Conservation (phyloP, 345 rosid species). For the Gossypium arboreum region DNA sequence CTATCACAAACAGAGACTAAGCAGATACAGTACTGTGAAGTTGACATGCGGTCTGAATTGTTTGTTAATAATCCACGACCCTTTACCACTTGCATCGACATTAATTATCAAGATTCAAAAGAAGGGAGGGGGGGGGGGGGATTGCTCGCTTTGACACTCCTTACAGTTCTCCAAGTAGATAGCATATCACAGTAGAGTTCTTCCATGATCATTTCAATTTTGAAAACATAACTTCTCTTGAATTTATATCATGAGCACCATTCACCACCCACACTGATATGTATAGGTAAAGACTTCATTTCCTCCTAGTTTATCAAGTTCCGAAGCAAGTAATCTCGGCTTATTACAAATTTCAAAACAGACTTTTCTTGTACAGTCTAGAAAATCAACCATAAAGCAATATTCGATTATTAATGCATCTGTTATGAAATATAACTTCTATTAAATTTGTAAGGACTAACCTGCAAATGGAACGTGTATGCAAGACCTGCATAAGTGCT, state of each 20-base stretch:
- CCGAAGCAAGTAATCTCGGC: constrained; percentile 2
- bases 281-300: background rate
- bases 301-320: background rate
- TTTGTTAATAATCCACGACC: background rate
- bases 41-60: background rate
- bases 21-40: background rate
- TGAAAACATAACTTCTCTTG: background rate
- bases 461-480: constrained; percentile 94
- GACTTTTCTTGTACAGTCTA: background rate
- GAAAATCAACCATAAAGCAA: background rate
- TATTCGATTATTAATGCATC: background rate
- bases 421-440: background rate
- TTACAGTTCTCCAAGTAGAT: background rate
- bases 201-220: background rate
- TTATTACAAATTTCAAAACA: constrained; percentile 4
- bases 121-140: background rate
- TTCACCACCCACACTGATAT: background rate
- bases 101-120: background rate
- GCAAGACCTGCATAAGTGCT: constrained; percentile 97
- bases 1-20: background rate
- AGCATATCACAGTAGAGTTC: background rate
- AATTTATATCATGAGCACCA: background rate
- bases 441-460: constrained; percentile 11
- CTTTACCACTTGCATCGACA: background rate
- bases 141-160: background rate